These are phyloP conservation scores for Kalanchoe fedtschenkoi DNA, from an alignment of 164 flowering plant species.

Conservation along the genomic window DNA sequence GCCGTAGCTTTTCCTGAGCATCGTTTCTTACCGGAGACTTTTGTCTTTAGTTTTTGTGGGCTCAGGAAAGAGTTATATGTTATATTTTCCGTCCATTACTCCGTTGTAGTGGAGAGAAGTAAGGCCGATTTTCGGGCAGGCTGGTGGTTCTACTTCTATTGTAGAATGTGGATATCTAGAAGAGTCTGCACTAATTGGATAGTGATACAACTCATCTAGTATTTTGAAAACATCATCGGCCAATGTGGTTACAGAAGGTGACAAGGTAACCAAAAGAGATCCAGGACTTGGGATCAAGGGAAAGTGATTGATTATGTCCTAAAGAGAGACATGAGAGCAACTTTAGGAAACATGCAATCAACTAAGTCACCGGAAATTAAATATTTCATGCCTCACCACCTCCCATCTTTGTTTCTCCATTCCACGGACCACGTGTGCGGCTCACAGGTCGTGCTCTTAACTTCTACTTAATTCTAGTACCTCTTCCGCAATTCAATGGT, in stretches of 20 bases:
- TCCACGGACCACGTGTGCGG: neutral
- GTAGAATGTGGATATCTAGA: neutral
- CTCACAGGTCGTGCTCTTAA: neutral
- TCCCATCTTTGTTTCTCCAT: neutral
- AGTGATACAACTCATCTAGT: neutral
- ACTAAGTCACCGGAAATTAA: neutral
- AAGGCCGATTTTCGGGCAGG: neutral
- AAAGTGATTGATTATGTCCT: conserved; percentile 2
- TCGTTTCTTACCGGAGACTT: neutral
- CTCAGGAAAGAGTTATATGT: neutral
- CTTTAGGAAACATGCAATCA: conserved; percentile 2
- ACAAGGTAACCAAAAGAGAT: conserved; percentile 5
- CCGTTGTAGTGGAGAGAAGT: neutral
- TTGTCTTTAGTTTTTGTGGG: neutral
- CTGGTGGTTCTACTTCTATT: neutral
- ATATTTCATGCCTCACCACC: neutral
- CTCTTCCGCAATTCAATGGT: too few relatives aligned
- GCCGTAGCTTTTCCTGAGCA: neutral
- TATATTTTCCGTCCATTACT: neutral
- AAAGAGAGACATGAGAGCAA: neutral
- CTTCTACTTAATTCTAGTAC: neutral
- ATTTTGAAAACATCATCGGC: too few relatives aligned
- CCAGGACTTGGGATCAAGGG: conserved; percentile 5
- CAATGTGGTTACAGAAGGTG: too few relatives aligned
- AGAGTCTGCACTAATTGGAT: neutral